phyloP scores from a whole-genome alignment of 768 basidiomycete genomes.

The Xerocomellus intermedius region DNA sequence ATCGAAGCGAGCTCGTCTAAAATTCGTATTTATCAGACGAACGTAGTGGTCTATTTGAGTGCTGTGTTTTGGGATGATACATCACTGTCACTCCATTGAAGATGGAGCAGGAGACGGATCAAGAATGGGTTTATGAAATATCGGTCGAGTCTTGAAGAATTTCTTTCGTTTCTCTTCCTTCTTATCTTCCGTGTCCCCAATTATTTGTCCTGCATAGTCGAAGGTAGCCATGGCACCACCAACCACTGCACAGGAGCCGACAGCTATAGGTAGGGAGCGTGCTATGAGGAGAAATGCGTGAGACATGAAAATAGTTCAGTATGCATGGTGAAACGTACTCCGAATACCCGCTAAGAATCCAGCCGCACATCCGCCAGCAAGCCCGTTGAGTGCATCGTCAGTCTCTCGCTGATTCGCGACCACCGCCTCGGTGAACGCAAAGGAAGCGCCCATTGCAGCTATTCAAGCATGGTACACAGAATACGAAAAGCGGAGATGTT shows the following conservation, averaged over 20 bases:
- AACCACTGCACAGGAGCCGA: conserved; percentile 75
- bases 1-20: neutral
- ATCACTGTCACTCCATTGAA: conserved; percentile 17
- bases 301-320: conserved; percentile 7
- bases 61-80: conserved; percentile 9
- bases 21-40: neutral
- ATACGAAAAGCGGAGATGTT: neutral
- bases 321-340: conserved; percentile 43
- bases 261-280: conserved; percentile 78
- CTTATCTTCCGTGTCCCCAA: conserved; percentile 43
- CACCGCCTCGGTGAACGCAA: conserved; percentile 75
- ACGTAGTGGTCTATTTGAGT: conserved; percentile 14
- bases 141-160: conserved; percentile 77
- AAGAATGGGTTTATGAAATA: conserved; percentile 31
- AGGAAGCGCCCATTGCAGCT: conserved; percentile 91
- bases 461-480: conserved; percentile 8
- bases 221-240: conserved; percentile 80
- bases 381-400: conserved; percentile 80
- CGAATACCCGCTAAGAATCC: conserved; percentile 88
- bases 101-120: conserved; percentile 15
- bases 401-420: conserved; percentile 79
- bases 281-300: conserved; percentile 42
- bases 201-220: conserved; percentile 71
- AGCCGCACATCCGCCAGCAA: conserved; percentile 87
- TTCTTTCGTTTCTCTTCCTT: conserved; percentile 69